phyloP scores from a whole-genome alignment of 2,329 filamentous ascomycete genomes.

The Fusarium stilboides region DNA sequence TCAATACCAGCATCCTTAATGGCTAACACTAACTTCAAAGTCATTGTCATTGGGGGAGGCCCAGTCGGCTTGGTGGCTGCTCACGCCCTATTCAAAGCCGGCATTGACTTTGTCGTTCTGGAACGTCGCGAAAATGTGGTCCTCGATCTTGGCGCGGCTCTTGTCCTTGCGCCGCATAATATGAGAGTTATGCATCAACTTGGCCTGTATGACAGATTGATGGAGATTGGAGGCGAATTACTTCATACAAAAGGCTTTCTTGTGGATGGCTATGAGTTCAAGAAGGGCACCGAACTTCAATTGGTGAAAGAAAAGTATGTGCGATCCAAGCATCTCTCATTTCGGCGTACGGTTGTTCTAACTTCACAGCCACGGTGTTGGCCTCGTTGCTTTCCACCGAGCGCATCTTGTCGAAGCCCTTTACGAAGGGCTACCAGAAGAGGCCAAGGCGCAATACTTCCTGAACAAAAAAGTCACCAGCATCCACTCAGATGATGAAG shows the following conservation, averaged over 20 bases:
- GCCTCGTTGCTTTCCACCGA: background rate
- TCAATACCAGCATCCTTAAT: background rate
- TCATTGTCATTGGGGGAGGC: constrained; percentile 53
- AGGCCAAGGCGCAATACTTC: too few species aligned
- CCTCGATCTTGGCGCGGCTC: background rate
- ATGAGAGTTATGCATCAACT: too few species aligned
- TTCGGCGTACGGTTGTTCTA: background rate
- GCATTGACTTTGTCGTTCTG: constrained; percentile 52
- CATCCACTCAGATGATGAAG: too few species aligned
- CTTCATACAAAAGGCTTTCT: background rate
- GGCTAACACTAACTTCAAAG: constrained; percentile 20
- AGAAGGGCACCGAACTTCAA: background rate
- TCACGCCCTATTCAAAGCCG: constrained; percentile 51
- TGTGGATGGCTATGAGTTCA: background rate
- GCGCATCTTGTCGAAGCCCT: too few species aligned
- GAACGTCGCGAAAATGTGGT: constrained; percentile 46
- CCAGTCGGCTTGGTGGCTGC: constrained; percentile 51
- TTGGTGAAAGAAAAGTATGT: background rate
- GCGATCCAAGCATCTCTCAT: too few species aligned
- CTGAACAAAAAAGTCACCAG: too few species aligned
- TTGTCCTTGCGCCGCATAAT: too few species aligned
- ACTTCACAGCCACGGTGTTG: background rate
- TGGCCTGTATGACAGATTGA: background rate
- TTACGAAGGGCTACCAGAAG: too few species aligned
- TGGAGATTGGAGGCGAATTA: constrained; percentile 36